These are phyloP conservation scores for Suaeda aralocaspica DNA, from an alignment of 148 eudicot genomes.

Conservation along the genomic window DNA sequence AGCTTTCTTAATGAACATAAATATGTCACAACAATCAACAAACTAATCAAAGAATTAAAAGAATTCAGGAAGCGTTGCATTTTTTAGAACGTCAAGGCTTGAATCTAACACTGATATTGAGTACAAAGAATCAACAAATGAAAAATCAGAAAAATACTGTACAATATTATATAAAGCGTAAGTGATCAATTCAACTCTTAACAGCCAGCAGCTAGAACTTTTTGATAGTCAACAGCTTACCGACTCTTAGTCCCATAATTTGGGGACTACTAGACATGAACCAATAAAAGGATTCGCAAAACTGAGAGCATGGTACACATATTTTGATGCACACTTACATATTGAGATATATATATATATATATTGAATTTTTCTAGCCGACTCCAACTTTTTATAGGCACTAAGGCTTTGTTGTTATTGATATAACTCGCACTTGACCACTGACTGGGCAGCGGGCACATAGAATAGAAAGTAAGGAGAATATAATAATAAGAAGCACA, in stretches of 20 bases:
- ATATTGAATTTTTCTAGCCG: too few relatives aligned
- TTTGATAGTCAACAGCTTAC: too few relatives aligned
- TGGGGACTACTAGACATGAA: too few relatives aligned
- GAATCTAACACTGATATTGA: constrained; percentile 6
- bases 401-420: too few relatives aligned
- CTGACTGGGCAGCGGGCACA: background rate
- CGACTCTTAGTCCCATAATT: too few relatives aligned
- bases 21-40: too few relatives aligned
- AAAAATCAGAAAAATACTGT: background rate
- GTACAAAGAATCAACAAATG: background rate
- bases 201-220: too few relatives aligned
- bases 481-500: constrained; percentile 21
- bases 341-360: background rate
- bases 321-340: background rate
- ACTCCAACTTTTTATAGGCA: too few relatives aligned
- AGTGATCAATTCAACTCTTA: background rate
- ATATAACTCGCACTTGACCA: background rate
- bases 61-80: background rate
- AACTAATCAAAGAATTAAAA: too few relatives aligned
- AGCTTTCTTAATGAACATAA: too few relatives aligned
- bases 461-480: background rate
- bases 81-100: constrained; percentile 3
- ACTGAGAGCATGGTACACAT: background rate
- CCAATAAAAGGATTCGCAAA: too few relatives aligned
- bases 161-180: too few relatives aligned